Evolutionary conservation across 345 rosid genomes (phyloP), one percentile per base, ranked within the genome.

Genomic region (Eucalyptus guilfoylei): DNA sequence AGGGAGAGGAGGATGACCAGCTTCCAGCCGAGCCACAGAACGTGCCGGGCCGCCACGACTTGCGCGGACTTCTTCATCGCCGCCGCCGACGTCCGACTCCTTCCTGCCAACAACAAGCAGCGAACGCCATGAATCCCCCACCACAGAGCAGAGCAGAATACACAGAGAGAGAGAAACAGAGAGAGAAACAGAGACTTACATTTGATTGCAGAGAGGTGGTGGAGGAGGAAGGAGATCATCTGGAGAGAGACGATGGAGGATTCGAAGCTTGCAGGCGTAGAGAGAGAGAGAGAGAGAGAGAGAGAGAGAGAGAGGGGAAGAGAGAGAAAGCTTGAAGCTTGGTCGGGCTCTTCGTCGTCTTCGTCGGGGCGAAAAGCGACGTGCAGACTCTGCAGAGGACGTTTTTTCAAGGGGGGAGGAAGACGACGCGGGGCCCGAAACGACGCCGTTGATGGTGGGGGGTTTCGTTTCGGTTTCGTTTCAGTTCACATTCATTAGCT

Each of bases 11-110:
- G 24, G 89, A 95, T 55, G 37, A 93, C 89, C 24, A 95, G 92
- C 95, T 94, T 97, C 98, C 96, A 97, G 86, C 93, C 92, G 19
- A 92, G 88, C 96, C 96, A 92, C 55, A 95, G 62, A 83, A 89
- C 92, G 91, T 90, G 93, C 88, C 95, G 95, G 19, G 37, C 83
- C 28, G 89, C 30, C 30, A 55, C 30, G 83, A 47, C 80, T 49
- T 92, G 90, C 72, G 72, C 88, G 21, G 91, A 86, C 92, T 92
- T 96, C 94, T 91, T 96, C 92, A 90, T 89, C 98, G 96, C 64
- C 64, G 14, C 30, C 30, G 64, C 30, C 64, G 64, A 1, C 58
- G 62, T 2, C 62, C 14, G 95, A 48, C 6, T 37, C 49, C 88
- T 69, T 90, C 87, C 69, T 81, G 88, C 88, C 88, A 88, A 52